Base-by-base conservation (phyloP, 768 basidiomycete species). In the Mycena rosella region DNA sequence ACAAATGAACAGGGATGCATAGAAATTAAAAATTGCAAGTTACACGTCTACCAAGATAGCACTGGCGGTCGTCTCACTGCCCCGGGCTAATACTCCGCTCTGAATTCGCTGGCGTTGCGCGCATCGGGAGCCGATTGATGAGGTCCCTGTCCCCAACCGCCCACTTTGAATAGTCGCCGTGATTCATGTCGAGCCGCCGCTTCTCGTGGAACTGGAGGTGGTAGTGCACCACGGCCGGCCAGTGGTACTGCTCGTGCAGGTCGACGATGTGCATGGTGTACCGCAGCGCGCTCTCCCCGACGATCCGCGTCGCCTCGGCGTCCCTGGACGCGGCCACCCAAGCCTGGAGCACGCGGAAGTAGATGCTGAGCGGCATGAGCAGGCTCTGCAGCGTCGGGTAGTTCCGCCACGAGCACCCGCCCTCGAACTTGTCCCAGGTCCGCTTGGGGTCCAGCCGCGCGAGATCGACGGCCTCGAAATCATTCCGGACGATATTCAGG, bases 171-270 rank as follows among this genome's bases (percentile, higher is more conserved):
- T 57, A 67, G 7, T 67, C 66, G 15, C 60, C 55, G 10, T 17
- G 27, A 20, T 26, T 27, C 66, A 67, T 67, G 15, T 56, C 45
- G 18, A 49, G 27, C 14, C 55, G 60, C 9, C 47, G 66, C 38
- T 51, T 32, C 15, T 58, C 26, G 49, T 67, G 66, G 60, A 67
- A 62, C 18, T 44, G 47, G 60, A 67, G 44, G 48, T 67, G 66
- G 60, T 67, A 67, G 30, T 57, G 32, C 26, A 67, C 34, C 9
- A 67, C 66, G 8, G 22, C 38, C 5, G 40, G n/a, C 60, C 66
- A 67, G 6, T 62, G 29, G 24, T 32, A 62, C 29, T 34, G 17
- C 29, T 52, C 66, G 27, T 51, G 36, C n/a, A 67, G 42, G 38
- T 61, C 66, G 30, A 57, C 8, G 10, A 67, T 27, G 38, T 67